phyloP scores from a whole-genome alignment of 768 basidiomycete species.

The Lyophyllum shimeji region DNA sequence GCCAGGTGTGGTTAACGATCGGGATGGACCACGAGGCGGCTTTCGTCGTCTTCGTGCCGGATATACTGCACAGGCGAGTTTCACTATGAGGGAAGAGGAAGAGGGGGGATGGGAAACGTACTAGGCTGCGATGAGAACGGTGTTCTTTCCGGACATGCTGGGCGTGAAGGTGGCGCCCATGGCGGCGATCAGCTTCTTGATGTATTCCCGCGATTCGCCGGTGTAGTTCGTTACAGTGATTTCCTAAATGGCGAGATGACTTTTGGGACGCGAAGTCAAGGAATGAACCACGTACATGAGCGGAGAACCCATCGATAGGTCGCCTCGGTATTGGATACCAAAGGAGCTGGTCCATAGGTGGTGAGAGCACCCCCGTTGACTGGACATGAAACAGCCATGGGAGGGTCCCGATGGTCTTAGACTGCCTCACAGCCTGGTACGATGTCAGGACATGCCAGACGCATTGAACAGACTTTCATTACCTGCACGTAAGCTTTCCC shows the following conservation, averaged over 20 bases:
- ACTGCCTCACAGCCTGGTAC: conserved; percentile 55
- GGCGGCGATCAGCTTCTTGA: conserved; percentile 75
- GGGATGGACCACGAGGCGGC: conserved; percentile 82
- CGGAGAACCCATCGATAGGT: conserved; percentile 56
- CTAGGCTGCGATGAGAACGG: conserved; percentile 82
- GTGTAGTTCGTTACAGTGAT: conserved; percentile 91
- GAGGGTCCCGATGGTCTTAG: conserved; percentile 73
- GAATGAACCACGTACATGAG: conserved; percentile 47
- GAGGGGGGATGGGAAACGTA: conserved; percentile 37
- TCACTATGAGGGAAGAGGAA: not conserved
- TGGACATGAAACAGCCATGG: conserved; percentile 84
- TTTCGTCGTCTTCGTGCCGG: conserved; percentile 65
- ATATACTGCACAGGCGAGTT: conserved; percentile 27
- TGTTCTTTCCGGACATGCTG: conserved; percentile 76
- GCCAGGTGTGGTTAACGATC: conserved; percentile 87
- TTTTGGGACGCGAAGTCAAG: not conserved
- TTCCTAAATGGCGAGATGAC: conserved; percentile 39
- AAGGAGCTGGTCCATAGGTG: conserved; percentile 73
- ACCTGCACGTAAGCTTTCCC: conserved; percentile 75
- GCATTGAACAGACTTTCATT: conserved; percentile 16
- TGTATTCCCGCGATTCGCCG: conserved; percentile 81
- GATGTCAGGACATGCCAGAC: not conserved
- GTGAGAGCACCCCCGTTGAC: conserved; percentile 53
- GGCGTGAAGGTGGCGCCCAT: conserved; percentile 84
- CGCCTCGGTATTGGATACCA: conserved; percentile 80